Evolutionary conservation across 352 stramenopile genomes (phyloP).

Genomic region (Phytophthora aleatoria): DNA sequence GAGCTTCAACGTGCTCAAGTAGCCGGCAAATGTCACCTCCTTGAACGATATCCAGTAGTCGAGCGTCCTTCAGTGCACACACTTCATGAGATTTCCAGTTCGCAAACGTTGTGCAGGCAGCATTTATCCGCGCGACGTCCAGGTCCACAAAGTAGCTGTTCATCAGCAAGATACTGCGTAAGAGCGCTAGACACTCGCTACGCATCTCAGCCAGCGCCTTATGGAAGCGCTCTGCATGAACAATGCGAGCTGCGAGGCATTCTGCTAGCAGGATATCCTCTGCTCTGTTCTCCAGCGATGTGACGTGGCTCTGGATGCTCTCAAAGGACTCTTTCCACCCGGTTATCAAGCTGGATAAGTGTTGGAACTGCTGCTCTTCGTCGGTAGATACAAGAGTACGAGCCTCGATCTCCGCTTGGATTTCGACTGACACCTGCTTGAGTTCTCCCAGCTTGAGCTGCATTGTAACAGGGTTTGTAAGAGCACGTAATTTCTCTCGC

Average conservation of each 20-base stretch:
- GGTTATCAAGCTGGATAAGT: conserved; percentile 36
- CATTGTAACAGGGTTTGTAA: conserved; percentile 41
- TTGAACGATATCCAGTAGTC: conserved; percentile 45
- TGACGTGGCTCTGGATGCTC: conserved; percentile 41
- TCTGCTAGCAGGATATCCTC: conserved; percentile 41
- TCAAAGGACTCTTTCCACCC: conserved; percentile 37
- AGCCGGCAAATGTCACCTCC: conserved; percentile 43
- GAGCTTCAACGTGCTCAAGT: conserved; percentile 34
- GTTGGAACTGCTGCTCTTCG: conserved; percentile 41
- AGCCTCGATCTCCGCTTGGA: conserved; percentile 42
- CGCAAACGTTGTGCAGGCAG: conserved; percentile 28
- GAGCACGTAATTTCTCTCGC: conserved; percentile 30
- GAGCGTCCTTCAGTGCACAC: conserved; percentile 41
- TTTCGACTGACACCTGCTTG: conserved; percentile 47
- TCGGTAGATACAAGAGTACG: conserved; percentile 28
- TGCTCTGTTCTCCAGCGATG: conserved; percentile 38
- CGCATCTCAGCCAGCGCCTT: conserved; percentile 45
- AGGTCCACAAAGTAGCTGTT: conserved; percentile 66
- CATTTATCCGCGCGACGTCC: conserved; percentile 57
- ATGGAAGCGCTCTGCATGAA: conserved; percentile 42
- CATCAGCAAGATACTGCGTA: conserved; percentile 53
- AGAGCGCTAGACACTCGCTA: conserved; percentile 50
- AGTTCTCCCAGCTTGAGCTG: conserved; percentile 46
- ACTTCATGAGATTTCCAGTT: conserved; percentile 46
- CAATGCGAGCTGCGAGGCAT: conserved; percentile 30